A percentile compares a stretch with the other conserved stretches of the same genome.
phyloP scores from a whole-genome alignment of 306 rosid species.

The Pterocarpus santalinus region DNA sequence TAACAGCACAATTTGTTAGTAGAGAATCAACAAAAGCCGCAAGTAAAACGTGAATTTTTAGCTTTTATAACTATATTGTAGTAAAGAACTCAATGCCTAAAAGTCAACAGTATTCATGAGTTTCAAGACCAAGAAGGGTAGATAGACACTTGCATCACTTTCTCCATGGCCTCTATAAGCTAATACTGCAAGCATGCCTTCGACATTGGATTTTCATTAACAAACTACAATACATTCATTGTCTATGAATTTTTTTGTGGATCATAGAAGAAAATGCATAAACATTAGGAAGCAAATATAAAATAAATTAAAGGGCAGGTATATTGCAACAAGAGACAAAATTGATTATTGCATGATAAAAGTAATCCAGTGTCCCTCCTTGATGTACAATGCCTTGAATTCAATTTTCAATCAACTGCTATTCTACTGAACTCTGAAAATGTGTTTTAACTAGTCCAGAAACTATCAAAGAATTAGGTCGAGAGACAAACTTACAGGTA shows the following conservation, averaged over 20 bases:
- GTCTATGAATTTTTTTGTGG: not conserved
- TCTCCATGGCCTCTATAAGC: constrained; percentile 12
- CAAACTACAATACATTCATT: not conserved
- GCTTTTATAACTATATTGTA: not conserved
- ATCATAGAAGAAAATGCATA: constrained; percentile 7
- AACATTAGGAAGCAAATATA: constrained; percentile 22
- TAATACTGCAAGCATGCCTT: constrained; percentile 17
- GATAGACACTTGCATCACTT: constrained; percentile 20
- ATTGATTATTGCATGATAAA: not conserved
- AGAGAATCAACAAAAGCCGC: constrained; percentile 27
- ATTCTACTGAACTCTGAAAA: constrained; percentile 5
- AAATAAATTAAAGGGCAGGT: not conserved
- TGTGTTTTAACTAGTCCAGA: constrained; percentile 39
- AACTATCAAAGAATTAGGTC: constrained; percentile 17
- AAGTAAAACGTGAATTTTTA: not conserved
- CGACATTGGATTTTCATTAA: constrained; percentile 6
- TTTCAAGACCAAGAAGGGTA: not conserved
- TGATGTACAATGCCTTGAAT: constrained; percentile 11
- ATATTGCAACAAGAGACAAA: constrained; percentile 1
- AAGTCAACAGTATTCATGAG: not conserved
- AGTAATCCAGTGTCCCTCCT: constrained; percentile 1
- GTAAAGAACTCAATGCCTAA: constrained; percentile 1
- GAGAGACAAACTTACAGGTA: constrained; percentile 80
- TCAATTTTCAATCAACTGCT: constrained; percentile 17
- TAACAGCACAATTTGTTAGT: constrained; percentile 1